Base-by-base conservation (phyloP, 768 basidiomycete species). In the Russula olivacea region DNA sequence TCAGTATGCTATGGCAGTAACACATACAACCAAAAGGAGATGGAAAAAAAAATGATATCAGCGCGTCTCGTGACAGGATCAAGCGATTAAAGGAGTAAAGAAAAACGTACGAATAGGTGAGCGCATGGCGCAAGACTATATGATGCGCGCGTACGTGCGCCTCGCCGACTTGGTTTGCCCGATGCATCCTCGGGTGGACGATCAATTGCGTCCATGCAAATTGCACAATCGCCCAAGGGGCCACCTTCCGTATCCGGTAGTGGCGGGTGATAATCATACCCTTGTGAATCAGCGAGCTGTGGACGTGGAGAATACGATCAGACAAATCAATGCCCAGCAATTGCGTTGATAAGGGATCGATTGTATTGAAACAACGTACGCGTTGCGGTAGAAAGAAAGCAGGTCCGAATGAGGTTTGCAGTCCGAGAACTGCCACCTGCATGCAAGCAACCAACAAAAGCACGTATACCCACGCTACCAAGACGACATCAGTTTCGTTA, bases 91-190 rank as follows among this genome's bases (percentile, higher is more conserved):
- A 60, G 23, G 55, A 52, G 15, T 21, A 7, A 51, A 9, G 15
- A 17, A 53, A 58, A 14, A 80, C 89, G 76, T 68, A 91, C 89
- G 74, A 95, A 95, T 67, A 94, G 69, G 79, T 95, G 93, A 69
- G 87, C 84, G 75, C 93, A 95, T 1, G 93, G 93, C 2, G 93
- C 91, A 64, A 93, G 75, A 70, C 93, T 93, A 68, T 94, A 95
- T n/a, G 58, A 49, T 9, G 54, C 61, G 30, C 58, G 51, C 14
- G 57, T 52, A 14, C 49, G 45, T 55, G 45, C 41, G 12, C 56
- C 57, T 30, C 53, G 60, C 23, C 52, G 58, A 28, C 66, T 69
- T 8, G 58, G 40, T 51, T 56, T 62, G 12, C 64, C 49, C 17
- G 84, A 81, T 28, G 82, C 72, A 45, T 82, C 64, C 45, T 62